Evolutionary conservation across 768 basidiomycete genomes (phyloP).

Genomic region (Steccherinum ochraceum): DNA sequence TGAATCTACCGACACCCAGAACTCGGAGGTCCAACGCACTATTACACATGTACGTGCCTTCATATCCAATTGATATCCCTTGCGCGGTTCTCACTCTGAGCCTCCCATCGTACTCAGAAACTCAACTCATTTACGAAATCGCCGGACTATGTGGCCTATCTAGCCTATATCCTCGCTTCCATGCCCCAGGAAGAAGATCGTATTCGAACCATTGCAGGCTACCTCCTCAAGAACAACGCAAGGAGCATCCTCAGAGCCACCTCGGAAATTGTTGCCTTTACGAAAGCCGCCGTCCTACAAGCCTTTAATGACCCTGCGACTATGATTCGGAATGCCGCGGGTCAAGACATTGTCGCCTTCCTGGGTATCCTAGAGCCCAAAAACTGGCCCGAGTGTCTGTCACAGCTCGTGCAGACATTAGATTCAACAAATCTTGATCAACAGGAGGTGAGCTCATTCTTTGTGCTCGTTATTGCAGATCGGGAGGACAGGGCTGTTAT

Average conservation of each 20-base stretch:
- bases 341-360: constrained; percentile 87
- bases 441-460: constrained; percentile 68
- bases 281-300: constrained; percentile 69
- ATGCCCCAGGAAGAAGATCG: constrained; percentile 83
- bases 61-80: constrained; percentile 12
- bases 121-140: constrained; percentile 80
- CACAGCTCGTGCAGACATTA: constrained; percentile 73
- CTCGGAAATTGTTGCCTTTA: constrained; percentile 61
- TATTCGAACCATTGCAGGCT: constrained; percentile 92
- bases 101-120: constrained; percentile 46
- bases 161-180: constrained; percentile 85
- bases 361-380: constrained; percentile 83
- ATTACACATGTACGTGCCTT: constrained; percentile 69
- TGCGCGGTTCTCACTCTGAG: constrained; percentile 14
- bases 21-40: constrained; percentile 59
- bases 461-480: no score
- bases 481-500: no score
- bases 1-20: constrained; percentile 79
- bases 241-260: constrained; percentile 66
- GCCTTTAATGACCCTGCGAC: constrained; percentile 77
- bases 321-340: constrained; percentile 92
- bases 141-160: constrained; percentile 93
- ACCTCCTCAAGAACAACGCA: constrained; percentile 94
- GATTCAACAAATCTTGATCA: constrained; percentile 68
- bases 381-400: constrained; percentile 94